Base-by-base conservation (phyloP, 2,329 filamentous ascomycete genomes). In the Trichoderma sp. region DNA sequence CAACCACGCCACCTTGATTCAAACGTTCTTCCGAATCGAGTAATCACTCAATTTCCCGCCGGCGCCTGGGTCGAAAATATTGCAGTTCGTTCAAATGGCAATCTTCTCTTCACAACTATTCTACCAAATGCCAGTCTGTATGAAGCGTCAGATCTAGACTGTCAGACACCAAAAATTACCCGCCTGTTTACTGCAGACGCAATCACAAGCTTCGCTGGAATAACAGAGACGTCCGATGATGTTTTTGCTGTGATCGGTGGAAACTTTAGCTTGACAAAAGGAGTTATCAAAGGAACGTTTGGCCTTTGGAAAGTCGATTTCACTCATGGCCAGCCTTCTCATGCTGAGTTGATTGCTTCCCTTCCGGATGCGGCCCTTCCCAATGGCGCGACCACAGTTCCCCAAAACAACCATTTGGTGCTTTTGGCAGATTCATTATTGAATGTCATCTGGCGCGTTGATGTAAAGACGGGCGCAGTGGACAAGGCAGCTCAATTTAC, bases 51-150 rank as follows among this genome's bases (percentile, higher is more conserved):
- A 61, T 64, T 64, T 31, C 61, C 61, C 7, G 27, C 35, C 47
- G 49, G 37, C 13, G 14, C 31, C 10, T 72, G 71, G 71, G 40
- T 71, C 57, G 71, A 72, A 31, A 72, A 71, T 55, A 72, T 72
- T 29, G 71, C 69, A 55, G 71, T 72, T 4, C 71, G 71, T 8
- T 58, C 69, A 29, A 72, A 71, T 33, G 71, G 71, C 2, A 68
- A 71, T 37, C 69, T 72, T 21, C 56, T 72, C 13, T 35, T 71
- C 14, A 72, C 71, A 3, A 65, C 55, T 5, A 58, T 71, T 13
- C 6, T 33, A 19, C 69, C 70, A 19, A 62, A 70, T 16, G 70
- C 68, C 7, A 68, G 61, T 19, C 35, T 70, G 1, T 70, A 64
- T 55, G 69, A 70, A 19, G 47, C 70, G 5, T 13, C 35, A 19